Evolutionary conservation across 2,329 filamentous ascomycete species (phyloP).

Genomic region (Colletotrichum filicis): DNA sequence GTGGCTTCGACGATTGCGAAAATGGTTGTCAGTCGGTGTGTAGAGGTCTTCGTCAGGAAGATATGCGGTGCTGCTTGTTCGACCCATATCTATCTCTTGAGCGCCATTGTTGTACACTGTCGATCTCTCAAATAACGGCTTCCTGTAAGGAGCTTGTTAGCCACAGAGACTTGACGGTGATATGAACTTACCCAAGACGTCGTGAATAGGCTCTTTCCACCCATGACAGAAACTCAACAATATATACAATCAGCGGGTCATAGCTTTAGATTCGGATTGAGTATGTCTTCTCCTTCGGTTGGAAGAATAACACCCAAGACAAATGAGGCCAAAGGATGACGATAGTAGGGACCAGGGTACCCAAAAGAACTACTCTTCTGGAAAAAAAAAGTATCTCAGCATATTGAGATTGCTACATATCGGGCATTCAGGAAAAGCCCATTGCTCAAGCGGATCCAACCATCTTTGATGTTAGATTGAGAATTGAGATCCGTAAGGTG

Average conservation of each 20-base stretch:
- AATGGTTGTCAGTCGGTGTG: slow-evolving; percentile 3
- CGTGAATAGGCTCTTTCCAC: background rate
- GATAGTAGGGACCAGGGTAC: no score
- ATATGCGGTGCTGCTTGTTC: slow-evolving; percentile 16
- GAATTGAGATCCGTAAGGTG: no score
- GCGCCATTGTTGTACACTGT: background rate
- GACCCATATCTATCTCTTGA: background rate
- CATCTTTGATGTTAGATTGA: no score
- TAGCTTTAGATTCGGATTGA: background rate
- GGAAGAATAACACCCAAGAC: no score
- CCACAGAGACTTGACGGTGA: background rate
- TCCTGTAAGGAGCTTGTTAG: background rate
- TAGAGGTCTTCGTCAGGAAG: background rate
- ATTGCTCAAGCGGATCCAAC: no score
- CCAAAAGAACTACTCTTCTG: no score
- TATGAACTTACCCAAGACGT: background rate
- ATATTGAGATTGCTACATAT: no score
- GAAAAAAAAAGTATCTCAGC: no score
- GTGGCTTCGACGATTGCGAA: slow-evolving; percentile 5
- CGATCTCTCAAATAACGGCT: slow-evolving; percentile 1
- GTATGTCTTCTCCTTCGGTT: no score
- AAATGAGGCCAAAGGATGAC: no score
- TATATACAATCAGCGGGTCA: slow-evolving; percentile 15
- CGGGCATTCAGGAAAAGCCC: no score
- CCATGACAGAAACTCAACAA: slow-evolving; percentile 14